Evolutionary conservation across 352 stramenopile species (phyloP).

Genomic region (Pythium chondricola): DNA sequence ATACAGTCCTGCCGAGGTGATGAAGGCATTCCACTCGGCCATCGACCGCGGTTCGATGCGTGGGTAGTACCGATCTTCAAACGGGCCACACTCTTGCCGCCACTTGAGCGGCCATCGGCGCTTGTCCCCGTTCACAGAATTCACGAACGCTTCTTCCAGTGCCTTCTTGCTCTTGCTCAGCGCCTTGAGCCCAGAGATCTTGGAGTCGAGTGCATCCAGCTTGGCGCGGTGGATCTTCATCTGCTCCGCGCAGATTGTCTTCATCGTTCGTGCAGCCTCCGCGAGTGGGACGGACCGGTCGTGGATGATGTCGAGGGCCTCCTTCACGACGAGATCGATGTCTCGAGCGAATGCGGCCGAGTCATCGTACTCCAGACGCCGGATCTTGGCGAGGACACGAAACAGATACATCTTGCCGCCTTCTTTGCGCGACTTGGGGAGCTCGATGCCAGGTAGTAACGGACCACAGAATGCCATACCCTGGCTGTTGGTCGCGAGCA

Average conservation of each 20-base stretch:
- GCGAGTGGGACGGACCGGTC: conserved; percentile 53
- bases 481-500: conserved; percentile 79
- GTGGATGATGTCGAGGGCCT: conserved; percentile 54
- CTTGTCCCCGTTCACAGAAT: conserved; percentile 24
- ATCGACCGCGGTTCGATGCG: conserved; percentile 57
- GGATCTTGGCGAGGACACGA: conserved; percentile 65
- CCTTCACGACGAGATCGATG: conserved; percentile 54
- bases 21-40: conserved; percentile 71
- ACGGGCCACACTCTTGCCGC: conserved; percentile 69
- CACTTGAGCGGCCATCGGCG: conserved; percentile 61
- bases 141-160: conserved; percentile 25
- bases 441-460: conserved; percentile 54
- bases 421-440: conserved; percentile 12
- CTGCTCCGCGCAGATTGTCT: conserved; percentile 74
- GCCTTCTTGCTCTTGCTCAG: conserved; percentile 29
- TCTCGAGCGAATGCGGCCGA: conserved; percentile 56
- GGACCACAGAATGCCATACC: conserved; percentile 77
- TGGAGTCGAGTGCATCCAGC: conserved; percentile 52
- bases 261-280: conserved; percentile 62
- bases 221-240: conserved; percentile 61
- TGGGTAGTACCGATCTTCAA: conserved; percentile 59
- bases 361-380: conserved; percentile 61
- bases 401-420: conserved; percentile 50
- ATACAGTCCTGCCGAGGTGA: conserved; percentile 63
- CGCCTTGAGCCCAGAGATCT: conserved; percentile 42